phyloP scores from a whole-genome alignment of 257 asterid species.

The Asclepias syriaca region DNA sequence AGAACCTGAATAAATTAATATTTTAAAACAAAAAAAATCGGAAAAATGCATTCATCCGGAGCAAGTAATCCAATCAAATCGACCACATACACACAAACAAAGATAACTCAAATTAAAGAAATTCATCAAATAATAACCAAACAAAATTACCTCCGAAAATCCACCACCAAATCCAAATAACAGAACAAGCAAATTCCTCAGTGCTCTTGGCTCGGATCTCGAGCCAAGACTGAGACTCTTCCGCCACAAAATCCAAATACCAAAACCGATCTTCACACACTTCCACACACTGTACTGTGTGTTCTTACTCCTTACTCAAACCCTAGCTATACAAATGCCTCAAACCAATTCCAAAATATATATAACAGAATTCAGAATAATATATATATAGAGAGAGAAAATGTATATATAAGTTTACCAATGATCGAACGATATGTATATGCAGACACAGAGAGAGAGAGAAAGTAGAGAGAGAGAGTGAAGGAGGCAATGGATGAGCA shows the following conservation, averaged over 20 bases:
- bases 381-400: conserved; percentile 13
- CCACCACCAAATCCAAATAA: conserved; percentile 1
- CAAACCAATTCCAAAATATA: neutral
- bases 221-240: conserved; percentile 73
- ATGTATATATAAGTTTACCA: conserved; percentile 9
- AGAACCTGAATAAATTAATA: neutral
- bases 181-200: conserved; percentile 28
- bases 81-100: conserved; percentile 4
- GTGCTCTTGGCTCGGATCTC: conserved; percentile 88
- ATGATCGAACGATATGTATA: conserved; percentile 8
- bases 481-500: conserved; percentile 45
- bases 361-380: neutral
- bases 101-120: neutral
- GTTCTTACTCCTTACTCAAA: conserved; percentile 2
- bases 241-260: conserved; percentile 26
- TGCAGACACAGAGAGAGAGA: conserved; percentile 19
- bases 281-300: conserved; percentile 23
- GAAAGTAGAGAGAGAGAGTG: conserved; percentile 14
- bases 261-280: conserved; percentile 27
- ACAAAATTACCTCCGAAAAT: conserved; percentile 23
- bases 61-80: neutral
- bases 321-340: conserved; percentile 20
- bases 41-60: neutral
- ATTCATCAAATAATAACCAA: neutral
- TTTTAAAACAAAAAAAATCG: no score